Evolutionary conservation across 2,329 filamentous ascomycete species (phyloP).

Genomic region (Fusarium sp.): DNA sequence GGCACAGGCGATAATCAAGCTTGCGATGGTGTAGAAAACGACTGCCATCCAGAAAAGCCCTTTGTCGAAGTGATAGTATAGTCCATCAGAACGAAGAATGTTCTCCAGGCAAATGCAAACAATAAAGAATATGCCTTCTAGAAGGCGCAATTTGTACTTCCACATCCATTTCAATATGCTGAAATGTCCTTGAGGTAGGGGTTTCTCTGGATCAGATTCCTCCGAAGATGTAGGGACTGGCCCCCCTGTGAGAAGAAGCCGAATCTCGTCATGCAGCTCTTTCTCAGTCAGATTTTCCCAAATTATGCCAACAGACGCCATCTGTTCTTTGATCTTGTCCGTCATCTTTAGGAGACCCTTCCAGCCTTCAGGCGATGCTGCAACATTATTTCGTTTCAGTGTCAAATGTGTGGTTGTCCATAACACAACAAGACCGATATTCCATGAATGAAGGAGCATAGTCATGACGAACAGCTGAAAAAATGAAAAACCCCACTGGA

Average conservation of each 20-base stretch:
- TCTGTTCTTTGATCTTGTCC: not conserved
- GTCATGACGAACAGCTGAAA: not conserved
- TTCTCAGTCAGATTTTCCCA: not conserved
- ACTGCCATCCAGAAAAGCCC: not conserved
- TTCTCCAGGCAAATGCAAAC: accelerated
- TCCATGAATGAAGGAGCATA: not conserved
- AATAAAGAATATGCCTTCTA: accelerated
- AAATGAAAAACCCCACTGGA: conserved; percentile 24
- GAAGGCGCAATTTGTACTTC: not conserved
- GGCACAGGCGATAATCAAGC: not conserved
- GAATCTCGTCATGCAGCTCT: not conserved
- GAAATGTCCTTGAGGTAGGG: not conserved
- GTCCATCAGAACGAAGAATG: not conserved
- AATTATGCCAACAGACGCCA: not conserved
- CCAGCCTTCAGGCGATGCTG: not conserved
- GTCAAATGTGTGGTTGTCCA: not conserved
- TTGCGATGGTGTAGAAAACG: not conserved
- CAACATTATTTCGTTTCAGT: not conserved
- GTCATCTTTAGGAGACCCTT: conserved; percentile 1
- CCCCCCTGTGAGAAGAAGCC: not conserved
- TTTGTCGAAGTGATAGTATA: not conserved
- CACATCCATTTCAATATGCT: not conserved
- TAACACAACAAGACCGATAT: not conserved
- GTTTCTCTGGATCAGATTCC: not conserved
- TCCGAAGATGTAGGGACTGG: too few relatives aligned